Evolutionary conservation across 495 filamentous ascomycete species (phyloP).

Genomic region (Hypomontagnella submonticulosa): DNA sequence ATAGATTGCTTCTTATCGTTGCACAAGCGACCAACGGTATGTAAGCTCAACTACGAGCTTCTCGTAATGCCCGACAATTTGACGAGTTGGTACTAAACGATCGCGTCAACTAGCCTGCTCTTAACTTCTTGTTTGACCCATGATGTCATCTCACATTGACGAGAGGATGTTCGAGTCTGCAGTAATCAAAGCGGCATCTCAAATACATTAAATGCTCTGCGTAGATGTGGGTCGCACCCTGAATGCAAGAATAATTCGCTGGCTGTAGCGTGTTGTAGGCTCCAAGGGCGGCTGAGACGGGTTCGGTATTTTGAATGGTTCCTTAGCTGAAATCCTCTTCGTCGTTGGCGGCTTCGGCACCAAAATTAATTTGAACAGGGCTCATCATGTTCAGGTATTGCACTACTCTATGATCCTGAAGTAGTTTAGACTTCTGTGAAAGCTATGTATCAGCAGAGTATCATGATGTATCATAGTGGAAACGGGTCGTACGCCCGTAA

Average conservation of each 20-base stretch:
- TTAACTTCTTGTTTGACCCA: neutral
- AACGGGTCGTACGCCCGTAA: neutral
- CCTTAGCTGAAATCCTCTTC: conserved; percentile 60
- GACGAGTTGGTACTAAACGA: conserved; percentile 14
- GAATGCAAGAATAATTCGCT: conserved; percentile 7
- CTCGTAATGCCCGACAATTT: conserved; percentile 15
- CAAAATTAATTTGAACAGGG: conserved; percentile 49
- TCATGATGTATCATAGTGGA: conserved; percentile 16
- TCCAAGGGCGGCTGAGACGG: neutral
- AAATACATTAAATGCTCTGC: conserved; percentile 19
- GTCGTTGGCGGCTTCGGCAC: conserved; percentile 54
- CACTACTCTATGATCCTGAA: conserved; percentile 52
- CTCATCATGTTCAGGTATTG: conserved; percentile 59
- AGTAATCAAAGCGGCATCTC: conserved; percentile 20
- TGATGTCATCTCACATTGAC: conserved; percentile 24
- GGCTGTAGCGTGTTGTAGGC: neutral
- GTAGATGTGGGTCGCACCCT: neutral
- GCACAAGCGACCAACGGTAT: conserved; percentile 16
- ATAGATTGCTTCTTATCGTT: conserved; percentile 34
- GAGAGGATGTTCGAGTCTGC: conserved; percentile 6
- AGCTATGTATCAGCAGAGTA: conserved; percentile 43
- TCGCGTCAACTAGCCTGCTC: conserved; percentile 4
- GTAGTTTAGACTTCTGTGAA: conserved; percentile 51
- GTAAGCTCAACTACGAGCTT: conserved; percentile 9
- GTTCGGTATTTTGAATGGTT: neutral